These are phyloP conservation scores for Aspergillus sclerotialis DNA, from an alignment of 2,329 filamentous ascomycete genomes.

Conservation along the genomic window DNA sequence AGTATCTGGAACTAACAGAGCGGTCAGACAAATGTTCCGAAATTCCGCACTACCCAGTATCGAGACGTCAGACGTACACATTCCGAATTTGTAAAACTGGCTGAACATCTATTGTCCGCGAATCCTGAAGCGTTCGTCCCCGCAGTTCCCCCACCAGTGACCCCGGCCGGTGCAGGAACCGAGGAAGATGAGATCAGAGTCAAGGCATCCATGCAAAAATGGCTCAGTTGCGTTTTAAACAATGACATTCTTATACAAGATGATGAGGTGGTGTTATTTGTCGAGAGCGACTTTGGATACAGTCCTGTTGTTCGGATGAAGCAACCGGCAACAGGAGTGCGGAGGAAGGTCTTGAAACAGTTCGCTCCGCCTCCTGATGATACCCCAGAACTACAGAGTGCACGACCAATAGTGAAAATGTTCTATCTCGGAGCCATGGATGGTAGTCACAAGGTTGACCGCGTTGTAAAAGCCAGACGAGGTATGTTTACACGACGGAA, in stretches of 20 bases:
- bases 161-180: conserved; percentile 87
- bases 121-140: conserved; percentile 94
- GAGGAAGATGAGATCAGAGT: conserved; percentile 90
- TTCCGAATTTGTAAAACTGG: conserved; percentile 93
- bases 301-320: conserved; percentile 92
- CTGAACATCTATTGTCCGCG: conserved; percentile 91
- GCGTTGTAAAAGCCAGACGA: conserved; percentile 83
- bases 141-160: conserved; percentile 88
- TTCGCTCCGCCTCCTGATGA: conserved; percentile 97
- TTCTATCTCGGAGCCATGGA: conserved; percentile 97
- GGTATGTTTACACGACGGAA: conserved; percentile 51
- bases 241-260: conserved; percentile 92
- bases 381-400: conserved; percentile 86
- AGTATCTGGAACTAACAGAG: conserved; percentile 1
- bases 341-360: conserved; percentile 93
- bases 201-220: conserved; percentile 83
- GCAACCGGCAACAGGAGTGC: conserved; percentile 91
- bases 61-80: conserved; percentile 93
- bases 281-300: conserved; percentile 98
- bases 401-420: conserved; percentile 83
- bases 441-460: conserved; percentile 92
- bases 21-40: conserved; percentile 87
- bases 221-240: conserved; percentile 87
- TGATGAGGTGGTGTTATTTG: conserved; percentile 94
- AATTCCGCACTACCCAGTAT: conserved; percentile 96